These are phyloP conservation scores for Bauhinia variegata DNA, from an alignment of 306 rosid genomes.

Conservation along the genomic window DNA sequence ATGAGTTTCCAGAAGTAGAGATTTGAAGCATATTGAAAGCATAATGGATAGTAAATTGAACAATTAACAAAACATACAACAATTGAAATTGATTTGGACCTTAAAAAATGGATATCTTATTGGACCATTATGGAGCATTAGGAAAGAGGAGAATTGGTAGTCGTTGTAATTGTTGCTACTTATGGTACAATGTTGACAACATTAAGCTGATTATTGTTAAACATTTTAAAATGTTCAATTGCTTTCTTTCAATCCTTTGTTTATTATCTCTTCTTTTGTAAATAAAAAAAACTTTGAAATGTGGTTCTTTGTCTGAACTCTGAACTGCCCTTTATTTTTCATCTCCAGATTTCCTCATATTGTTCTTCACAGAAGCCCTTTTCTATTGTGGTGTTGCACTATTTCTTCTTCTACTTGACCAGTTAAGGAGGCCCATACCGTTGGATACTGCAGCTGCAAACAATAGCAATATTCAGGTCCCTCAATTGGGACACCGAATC, in stretches of 20 bases:
- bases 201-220: constrained; percentile 16
- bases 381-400: constrained; percentile 89
- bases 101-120: neutral
- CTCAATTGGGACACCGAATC: constrained; percentile 73
- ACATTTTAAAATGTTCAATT: constrained; percentile 20
- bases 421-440: constrained; percentile 58
- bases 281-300: constrained; percentile 1
- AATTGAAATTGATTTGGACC: constrained; percentile 16
- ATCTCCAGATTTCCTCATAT: constrained; percentile 90
- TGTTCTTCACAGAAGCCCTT: constrained; percentile 96
- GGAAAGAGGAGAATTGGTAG: constrained; percentile 4
- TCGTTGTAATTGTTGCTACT: constrained; percentile 19
- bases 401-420: constrained; percentile 74
- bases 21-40: constrained; percentile 8
- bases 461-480: constrained; percentile 40
- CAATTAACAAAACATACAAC: constrained; percentile 11
- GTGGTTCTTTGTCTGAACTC: constrained; percentile 35
- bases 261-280: no score
- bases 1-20: constrained; percentile 8
- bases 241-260: constrained; percentile 16
- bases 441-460: constrained; percentile 39
- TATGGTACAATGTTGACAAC: constrained; percentile 19
- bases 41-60: constrained; percentile 19
- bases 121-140: constrained; percentile 3
- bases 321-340: constrained; percentile 20